phyloP scores from a whole-genome alignment of 495 filamentous ascomycete genomes.

The Aspergillus cristatus region DNA sequence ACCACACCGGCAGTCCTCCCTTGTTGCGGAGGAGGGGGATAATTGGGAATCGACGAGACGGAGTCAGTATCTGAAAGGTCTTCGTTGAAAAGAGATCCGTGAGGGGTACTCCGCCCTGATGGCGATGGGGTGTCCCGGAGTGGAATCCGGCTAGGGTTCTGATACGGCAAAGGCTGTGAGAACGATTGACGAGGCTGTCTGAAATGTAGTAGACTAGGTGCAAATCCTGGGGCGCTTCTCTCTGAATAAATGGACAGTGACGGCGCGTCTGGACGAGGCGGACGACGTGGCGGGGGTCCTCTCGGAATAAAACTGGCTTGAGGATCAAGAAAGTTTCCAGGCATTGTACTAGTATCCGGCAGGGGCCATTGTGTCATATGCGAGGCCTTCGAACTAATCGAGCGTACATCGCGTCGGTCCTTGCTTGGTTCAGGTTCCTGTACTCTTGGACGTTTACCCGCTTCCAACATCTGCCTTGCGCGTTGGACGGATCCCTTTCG shows the following conservation, averaged over 20 bases:
- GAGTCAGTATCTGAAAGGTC: constrained; percentile 26
- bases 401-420: constrained; percentile 3
- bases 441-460: constrained; percentile 33
- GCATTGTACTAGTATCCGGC: constrained; percentile 28
- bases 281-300: constrained; percentile 56
- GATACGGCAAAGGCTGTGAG: constrained; percentile 37
- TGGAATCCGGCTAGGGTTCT: constrained; percentile 14
- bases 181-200: constrained; percentile 41
- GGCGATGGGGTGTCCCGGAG: constrained; percentile 24
- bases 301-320: constrained; percentile 34
- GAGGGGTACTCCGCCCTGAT: constrained; percentile 28
- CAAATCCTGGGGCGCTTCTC: constrained; percentile 44
- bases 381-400: constrained; percentile 18
- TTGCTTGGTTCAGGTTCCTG: background rate
- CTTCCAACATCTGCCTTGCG: constrained; percentile 44
- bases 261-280: constrained; percentile 47
- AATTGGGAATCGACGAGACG: constrained; percentile 39
- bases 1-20: constrained; percentile 19
- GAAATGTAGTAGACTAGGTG: constrained; percentile 35
- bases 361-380: constrained; percentile 32
- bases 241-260: constrained; percentile 36
- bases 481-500: constrained; percentile 36
- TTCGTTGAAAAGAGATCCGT: constrained; percentile 23
- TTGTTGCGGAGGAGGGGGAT: constrained; percentile 15
- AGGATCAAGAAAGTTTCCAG: constrained; percentile 21